Evolutionary conservation across 1,139 yeast species (phyloP).

Genomic region (Candida sanyaensis): DNA sequence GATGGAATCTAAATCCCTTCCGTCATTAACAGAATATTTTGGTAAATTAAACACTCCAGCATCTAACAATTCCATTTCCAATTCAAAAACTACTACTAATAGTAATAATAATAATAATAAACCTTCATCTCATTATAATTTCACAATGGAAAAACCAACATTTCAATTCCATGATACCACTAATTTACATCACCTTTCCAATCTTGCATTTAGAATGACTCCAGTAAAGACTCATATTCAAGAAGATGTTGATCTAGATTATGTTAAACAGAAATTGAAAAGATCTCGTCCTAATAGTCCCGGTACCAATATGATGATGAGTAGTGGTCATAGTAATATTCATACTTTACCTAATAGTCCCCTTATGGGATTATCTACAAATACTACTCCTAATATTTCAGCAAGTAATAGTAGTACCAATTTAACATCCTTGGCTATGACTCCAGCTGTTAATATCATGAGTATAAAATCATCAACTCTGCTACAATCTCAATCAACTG

Average conservation of each 20-base stretch:
- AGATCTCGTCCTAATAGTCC: slow-evolving; percentile 76
- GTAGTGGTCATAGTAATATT: slow-evolving; percentile 7
- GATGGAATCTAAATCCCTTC: slow-evolving; percentile 62
- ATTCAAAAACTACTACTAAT: neutral
- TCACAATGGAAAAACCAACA: slow-evolving; percentile 9
- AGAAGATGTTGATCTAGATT: slow-evolving; percentile 48
- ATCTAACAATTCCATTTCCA: neutral
- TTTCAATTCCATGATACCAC: slow-evolving; percentile 13
- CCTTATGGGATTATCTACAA: slow-evolving; percentile 43
- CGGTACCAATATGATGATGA: slow-evolving; percentile 10
- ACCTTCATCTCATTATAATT: neutral
- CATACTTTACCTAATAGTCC: slow-evolving; percentile 70
- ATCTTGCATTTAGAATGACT: slow-evolving; percentile 22
- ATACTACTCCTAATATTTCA: slow-evolving; percentile 45
- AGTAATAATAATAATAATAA: neutral
- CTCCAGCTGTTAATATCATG: slow-evolving; percentile 16
- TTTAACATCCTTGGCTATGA: slow-evolving; percentile 35
- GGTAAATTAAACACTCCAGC: slow-evolving; percentile 6
- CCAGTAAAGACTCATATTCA: slow-evolving; percentile 26
- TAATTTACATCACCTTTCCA: slow-evolving; percentile 31
- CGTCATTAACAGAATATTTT: slow-evolving; percentile 65
- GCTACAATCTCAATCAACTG: slow-evolving; percentile 16
- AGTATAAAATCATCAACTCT: slow-evolving; percentile 4
- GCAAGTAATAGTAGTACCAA: slow-evolving; percentile 50
- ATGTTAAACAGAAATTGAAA: slow-evolving; percentile 55